These are phyloP conservation scores for Entomortierella lignicola DNA, from an alignment of 192 early-diverging fungal species.

Conservation along the genomic window DNA sequence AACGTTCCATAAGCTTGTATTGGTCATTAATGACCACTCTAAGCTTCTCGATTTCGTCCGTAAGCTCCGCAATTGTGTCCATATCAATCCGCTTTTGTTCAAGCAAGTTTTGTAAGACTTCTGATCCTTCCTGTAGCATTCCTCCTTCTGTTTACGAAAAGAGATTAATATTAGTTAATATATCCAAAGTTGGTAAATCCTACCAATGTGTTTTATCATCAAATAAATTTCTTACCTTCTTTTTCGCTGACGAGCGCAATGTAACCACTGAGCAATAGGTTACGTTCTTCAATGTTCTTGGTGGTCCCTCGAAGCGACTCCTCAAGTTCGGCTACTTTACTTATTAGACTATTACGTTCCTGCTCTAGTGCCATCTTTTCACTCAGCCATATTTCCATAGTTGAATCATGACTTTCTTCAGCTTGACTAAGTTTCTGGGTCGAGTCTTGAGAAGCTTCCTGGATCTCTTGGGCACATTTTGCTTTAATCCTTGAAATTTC, in stretches of 20 bases:
- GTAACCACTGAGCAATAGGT: slow-evolving; percentile 2
- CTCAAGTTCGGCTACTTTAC: slow-evolving; percentile 3
- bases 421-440: background rate
- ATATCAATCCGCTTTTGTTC: slow-evolving; percentile 1
- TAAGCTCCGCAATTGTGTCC: background rate
- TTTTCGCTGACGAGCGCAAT: slow-evolving; percentile 3
- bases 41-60: slow-evolving; percentile 4
- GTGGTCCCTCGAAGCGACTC: background rate
- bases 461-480: slow-evolving; percentile 5
- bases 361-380: background rate
- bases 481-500: slow-evolving; percentile 3
- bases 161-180: background rate
- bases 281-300: slow-evolving; percentile 5
- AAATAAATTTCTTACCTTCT: slow-evolving; percentile 3
- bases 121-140: slow-evolving; percentile 11
- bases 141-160: slow-evolving; percentile 3
- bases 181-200: too few relatives aligned
- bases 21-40: slow-evolving; percentile 5
- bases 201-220: too few relatives aligned
- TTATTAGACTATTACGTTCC: background rate
- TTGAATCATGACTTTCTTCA: background rate
- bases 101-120: background rate
- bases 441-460: background rate
- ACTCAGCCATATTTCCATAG: background rate
- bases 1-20: slow-evolving; percentile 3